Percentiles rank a stretch among this genome's conserved stretches.
phyloP scores from a whole-genome alignment of 805 yeast species.

The Danielia oregonensis region DNA sequence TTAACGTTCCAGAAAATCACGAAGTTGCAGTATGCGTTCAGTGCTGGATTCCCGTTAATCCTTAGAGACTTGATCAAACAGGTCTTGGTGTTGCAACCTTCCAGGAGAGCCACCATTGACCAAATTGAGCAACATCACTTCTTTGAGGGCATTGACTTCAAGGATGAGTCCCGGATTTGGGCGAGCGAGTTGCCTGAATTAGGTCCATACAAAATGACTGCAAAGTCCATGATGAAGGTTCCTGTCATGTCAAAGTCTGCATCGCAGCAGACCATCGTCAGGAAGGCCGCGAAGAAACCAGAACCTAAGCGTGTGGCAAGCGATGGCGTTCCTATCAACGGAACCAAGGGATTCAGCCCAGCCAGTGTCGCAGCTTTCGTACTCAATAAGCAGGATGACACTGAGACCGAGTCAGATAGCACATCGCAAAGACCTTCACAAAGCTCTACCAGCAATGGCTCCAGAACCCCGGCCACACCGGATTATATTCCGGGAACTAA shows the following conservation, averaged over 20 bases:
- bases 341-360: constrained; percentile 24
- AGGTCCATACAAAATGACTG: constrained; percentile 69
- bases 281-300: constrained; percentile 3
- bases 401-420: constrained; percentile 2
- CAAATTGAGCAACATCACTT: constrained; percentile 67
- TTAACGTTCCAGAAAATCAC: constrained; percentile 78
- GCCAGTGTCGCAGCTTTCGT: constrained; percentile 42
- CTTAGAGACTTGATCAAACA: constrained; percentile 65
- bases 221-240: constrained; percentile 74
- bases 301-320: constrained; percentile 1
- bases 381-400: constrained; percentile 22
- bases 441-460: constrained; percentile 14
- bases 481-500: constrained; percentile 59
- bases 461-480: constrained; percentile 30
- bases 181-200: constrained; percentile 58
- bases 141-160: constrained; percentile 67
- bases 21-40: constrained; percentile 71
- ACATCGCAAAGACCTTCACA: constrained; percentile 9
- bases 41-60: constrained; percentile 53
- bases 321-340: neutral
- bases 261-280: constrained; percentile 3
- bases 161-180: constrained; percentile 67
- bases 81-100: constrained; percentile 69
- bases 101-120: constrained; percentile 53
- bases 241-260: constrained; percentile 63